Conservation (phyloP, 345 rosid species). For the Anacardium occidentale region DNA sequence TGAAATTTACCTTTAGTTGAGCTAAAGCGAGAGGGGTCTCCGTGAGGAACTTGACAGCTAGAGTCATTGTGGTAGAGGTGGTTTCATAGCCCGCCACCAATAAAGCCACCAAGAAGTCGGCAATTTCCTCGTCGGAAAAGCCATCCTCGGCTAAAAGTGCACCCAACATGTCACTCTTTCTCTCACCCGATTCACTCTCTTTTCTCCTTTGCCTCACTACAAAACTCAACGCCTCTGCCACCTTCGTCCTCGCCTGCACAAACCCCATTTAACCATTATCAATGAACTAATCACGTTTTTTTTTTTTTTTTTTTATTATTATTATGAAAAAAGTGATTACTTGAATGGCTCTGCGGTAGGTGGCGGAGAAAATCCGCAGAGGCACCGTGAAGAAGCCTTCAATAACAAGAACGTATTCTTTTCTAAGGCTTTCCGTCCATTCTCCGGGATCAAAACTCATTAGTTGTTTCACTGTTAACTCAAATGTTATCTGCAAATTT, state of each 20-base stretch:
- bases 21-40: slow-evolving; percentile 89
- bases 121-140: slow-evolving; percentile 82
- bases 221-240: slow-evolving; percentile 84
- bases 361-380: slow-evolving; percentile 73
- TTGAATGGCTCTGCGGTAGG: slow-evolving; percentile 81
- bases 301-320: no score
- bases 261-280: neutral
- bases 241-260: slow-evolving; percentile 83
- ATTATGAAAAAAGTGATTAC: slow-evolving; percentile 24
- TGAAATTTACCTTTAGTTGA: slow-evolving; percentile 63
- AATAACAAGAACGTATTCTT: slow-evolving; percentile 85
- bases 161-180: slow-evolving; percentile 71
- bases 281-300: no score
- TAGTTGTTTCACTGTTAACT: slow-evolving; percentile 82
- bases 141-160: slow-evolving; percentile 67
- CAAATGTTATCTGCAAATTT: slow-evolving; percentile 76
- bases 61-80: slow-evolving; percentile 92
- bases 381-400: slow-evolving; percentile 95
- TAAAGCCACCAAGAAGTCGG: slow-evolving; percentile 81
- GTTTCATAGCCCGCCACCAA: slow-evolving; percentile 99
- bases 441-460: slow-evolving; percentile 97
- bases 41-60: slow-evolving; percentile 90
- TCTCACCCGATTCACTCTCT: slow-evolving; percentile 46
- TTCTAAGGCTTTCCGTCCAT: slow-evolving; percentile 86
- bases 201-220: slow-evolving; percentile 73